Base-by-base conservation (phyloP, 805 yeast species). In the Debaryomyces tyrocola region DNA sequence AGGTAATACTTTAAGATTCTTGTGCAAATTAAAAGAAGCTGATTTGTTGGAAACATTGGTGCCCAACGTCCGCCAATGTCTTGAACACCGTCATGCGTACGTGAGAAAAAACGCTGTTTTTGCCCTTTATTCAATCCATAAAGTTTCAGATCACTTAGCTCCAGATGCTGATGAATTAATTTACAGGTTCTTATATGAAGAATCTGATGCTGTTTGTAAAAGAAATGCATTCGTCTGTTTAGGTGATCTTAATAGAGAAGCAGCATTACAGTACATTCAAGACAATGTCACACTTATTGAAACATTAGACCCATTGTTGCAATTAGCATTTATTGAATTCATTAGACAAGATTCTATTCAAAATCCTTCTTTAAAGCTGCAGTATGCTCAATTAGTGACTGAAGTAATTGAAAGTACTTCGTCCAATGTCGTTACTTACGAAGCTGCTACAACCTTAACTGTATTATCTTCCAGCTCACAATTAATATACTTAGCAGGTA, bases 21-120 rank as follows among this genome's bases (percentile, higher is more conserved):
- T 95, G 61, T 82, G 92, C 49, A 95, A 94, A 64, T 77, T 94
- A 63, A 86, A 84, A 62, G 98, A 94, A 71, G 86, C 95, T 2
- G 99, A 94, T 66, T 79, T 94, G 53, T 78, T 94, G 63, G 99
- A 95, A 70, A 96, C 97, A 44, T 79, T 94, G 68, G 94, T 94
- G 36, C 97, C 98, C 27, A 84, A 94, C 36, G 91, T 90, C 38
- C 82, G 97, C 59, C 82, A 83, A 48, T 90, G 97, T 72, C 75
- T 95, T 57, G 96, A 89, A 56, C 97, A 94, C 70, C 86, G 99
- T 56, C 98, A 94, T 69, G 96, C 98, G 8, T 94, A 95, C 62
- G 99, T 94, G 52, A 85, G 99, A 64, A 94, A 94, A 67, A 92
- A 94, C 64, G 99, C 99, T 6, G 91, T 90, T 18, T 85, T 92